phyloP scores from a whole-genome alignment of 331 rosid genomes.

The Rosa hybrid region DNA sequence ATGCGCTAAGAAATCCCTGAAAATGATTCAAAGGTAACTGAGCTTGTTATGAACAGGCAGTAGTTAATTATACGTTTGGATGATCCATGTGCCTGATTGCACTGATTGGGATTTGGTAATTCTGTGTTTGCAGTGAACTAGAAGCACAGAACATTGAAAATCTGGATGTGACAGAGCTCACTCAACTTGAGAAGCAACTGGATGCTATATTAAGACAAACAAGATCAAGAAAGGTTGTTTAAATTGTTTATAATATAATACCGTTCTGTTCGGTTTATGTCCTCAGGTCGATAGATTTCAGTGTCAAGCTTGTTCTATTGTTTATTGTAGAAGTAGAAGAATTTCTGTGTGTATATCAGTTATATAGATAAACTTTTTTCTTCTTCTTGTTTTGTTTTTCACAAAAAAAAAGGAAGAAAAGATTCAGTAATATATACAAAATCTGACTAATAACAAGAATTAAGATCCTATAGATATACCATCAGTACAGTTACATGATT shows the following conservation, averaged over 20 bases:
- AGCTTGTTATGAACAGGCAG: background rate
- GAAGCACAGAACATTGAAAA: slow-evolving; percentile 23
- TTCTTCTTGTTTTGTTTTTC: too few species aligned
- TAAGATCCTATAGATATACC: background rate
- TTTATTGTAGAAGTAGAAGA: background rate
- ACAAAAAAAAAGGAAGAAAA: too few species aligned
- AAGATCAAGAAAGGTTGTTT: slow-evolving; percentile 26
- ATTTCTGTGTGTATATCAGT: background rate
- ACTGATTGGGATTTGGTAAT: background rate
- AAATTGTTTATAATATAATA: background rate
- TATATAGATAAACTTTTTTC: too few species aligned
- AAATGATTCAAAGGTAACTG: slow-evolving; percentile 20
- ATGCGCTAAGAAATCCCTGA: slow-evolving; percentile 6
- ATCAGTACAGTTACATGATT: too few species aligned
- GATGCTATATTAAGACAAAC: slow-evolving; percentile 16
- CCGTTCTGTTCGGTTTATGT: background rate
- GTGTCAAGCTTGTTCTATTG: background rate
- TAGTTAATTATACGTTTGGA: background rate
- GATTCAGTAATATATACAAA: too few species aligned
- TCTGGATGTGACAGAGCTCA: slow-evolving; percentile 25
- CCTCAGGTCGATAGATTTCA: background rate
- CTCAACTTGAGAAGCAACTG: slow-evolving; percentile 24
- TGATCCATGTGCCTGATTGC: background rate
- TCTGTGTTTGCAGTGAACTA: slow-evolving; percentile 12
- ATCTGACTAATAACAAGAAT: too few species aligned